These are phyloP conservation scores for Cyclospora cayetanensis DNA, from an alignment of 169 alveolate species.

Conservation along the genomic window DNA sequence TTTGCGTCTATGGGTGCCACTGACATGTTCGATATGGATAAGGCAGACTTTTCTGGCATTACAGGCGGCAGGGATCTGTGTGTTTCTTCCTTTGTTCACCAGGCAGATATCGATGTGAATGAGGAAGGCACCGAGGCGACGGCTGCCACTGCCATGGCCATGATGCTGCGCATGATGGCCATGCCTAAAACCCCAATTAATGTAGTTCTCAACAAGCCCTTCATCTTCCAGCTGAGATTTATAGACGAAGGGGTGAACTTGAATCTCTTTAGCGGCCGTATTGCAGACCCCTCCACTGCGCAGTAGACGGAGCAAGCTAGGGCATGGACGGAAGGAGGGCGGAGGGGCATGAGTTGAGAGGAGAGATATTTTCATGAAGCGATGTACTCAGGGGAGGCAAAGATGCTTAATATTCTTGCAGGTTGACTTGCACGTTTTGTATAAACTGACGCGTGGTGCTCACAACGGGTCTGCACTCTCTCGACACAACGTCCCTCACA, in stretches of 20 bases:
- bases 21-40: conserved; percentile 21
- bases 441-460: no score
- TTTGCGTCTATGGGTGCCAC: conserved; percentile 10
- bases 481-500: no score
- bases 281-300: conserved; percentile 57
- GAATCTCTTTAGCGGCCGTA: conserved; percentile 60
- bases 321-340: no score
- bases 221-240: conserved; percentile 63
- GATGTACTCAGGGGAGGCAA: no score
- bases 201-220: conserved; percentile 41
- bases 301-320: conserved; percentile 41
- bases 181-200: not conserved
- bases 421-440: no score
- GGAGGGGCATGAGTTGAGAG: no score
- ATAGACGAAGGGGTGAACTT: not conserved
- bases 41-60: conserved; percentile 61
- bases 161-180: conserved; percentile 37
- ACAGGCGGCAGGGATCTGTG: conserved; percentile 41
- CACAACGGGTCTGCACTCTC: no score
- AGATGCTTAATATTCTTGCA: no score
- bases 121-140: conserved; percentile 71
- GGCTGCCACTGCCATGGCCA: conserved; percentile 64
- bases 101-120: conserved; percentile 63
- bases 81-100: conserved; percentile 64
- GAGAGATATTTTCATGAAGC: no score